A percentile compares a stretch with the other conserved stretches of the same genome.
These are phyloP conservation scores for Aschersonia sp. DNA, from an alignment of 2,329 filamentous ascomycete genomes.

Conservation along the genomic window DNA sequence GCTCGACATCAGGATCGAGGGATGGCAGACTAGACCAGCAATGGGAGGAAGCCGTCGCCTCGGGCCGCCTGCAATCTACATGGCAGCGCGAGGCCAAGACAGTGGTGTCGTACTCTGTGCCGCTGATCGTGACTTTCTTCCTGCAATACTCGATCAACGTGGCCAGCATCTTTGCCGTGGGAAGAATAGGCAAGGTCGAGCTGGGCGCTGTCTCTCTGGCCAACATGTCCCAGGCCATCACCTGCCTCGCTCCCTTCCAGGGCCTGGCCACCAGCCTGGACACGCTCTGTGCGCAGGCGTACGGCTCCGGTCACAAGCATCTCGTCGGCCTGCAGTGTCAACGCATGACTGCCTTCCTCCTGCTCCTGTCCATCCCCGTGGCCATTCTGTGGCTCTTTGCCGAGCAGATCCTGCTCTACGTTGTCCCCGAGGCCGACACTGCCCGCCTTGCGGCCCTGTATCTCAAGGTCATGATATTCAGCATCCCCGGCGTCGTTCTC, in stretches of 20 bases:
- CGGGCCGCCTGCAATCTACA: slow-evolving; percentile 72
- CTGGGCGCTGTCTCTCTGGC: slow-evolving; percentile 29
- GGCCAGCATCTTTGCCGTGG: slow-evolving; percentile 65
- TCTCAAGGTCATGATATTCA: slow-evolving; percentile 55
- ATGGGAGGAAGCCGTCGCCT: slow-evolving; percentile 74
- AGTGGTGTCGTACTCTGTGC: slow-evolving; percentile 54
- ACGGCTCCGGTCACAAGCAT: slow-evolving; percentile 78
- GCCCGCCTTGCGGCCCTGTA: slow-evolving; percentile 59
- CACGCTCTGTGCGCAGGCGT: slow-evolving; percentile 86
- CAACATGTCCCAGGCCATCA: slow-evolving; percentile 71
- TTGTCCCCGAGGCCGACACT: slow-evolving; percentile 38
- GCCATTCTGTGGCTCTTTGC: slow-evolving; percentile 56
- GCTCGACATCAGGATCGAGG: slow-evolving; percentile 28
- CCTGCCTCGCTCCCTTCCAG: slow-evolving; percentile 62
- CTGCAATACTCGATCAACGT: slow-evolving; percentile 79
- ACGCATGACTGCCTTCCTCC: slow-evolving; percentile 67
- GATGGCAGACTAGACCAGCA: slow-evolving; percentile 46
- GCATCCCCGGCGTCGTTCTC: slow-evolving; percentile 60
- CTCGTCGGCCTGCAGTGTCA: slow-evolving; percentile 75
- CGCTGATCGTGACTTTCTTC: slow-evolving; percentile 56
- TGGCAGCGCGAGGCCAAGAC: slow-evolving; percentile 86
- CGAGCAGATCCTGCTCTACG: slow-evolving; percentile 42
- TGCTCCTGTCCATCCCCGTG: slow-evolving; percentile 58
- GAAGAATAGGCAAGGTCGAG: slow-evolving; percentile 54
- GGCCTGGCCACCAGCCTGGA: slow-evolving; percentile 84